These are phyloP conservation scores for Trichomonascaceae sp. DNA, from an alignment of 1,139 yeast genomes.

Conservation along the genomic window DNA sequence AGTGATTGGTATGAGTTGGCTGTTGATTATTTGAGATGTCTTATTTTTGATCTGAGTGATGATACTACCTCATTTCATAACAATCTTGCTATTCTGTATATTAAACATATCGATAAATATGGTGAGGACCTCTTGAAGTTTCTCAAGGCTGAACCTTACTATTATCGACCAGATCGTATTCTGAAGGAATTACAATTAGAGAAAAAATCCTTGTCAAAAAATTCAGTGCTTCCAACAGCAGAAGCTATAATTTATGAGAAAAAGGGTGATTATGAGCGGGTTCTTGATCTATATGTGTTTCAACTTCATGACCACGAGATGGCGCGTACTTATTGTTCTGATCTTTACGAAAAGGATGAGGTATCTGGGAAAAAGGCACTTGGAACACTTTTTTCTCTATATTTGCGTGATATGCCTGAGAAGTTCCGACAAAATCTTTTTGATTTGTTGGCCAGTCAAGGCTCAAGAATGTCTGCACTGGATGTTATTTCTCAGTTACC, in stretches of 20 bases:
- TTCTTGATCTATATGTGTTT: conserved; percentile 56
- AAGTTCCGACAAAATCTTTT: conserved; percentile 37
- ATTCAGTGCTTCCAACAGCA: conserved; percentile 25
- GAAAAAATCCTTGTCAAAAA: not conserved
- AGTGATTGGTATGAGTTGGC: conserved; percentile 35
- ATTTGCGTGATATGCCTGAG: conserved; percentile 31
- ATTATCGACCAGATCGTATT: conserved; percentile 34
- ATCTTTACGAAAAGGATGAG: conserved; percentile 41
- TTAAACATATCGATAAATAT: conserved; percentile 32
- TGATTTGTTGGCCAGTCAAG: conserved; percentile 43
- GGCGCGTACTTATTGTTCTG: conserved; percentile 55
- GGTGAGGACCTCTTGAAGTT: conserved; percentile 27
- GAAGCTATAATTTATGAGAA: conserved; percentile 55
- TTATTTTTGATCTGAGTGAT: conserved; percentile 42
- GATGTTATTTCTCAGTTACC: conserved; percentile 51
- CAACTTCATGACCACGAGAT: conserved; percentile 51
- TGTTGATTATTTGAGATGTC: conserved; percentile 56
- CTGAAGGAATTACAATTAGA: conserved; percentile 26
- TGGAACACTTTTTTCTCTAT: conserved; percentile 32
- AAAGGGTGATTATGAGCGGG: conserved; percentile 57
- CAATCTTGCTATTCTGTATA: conserved; percentile 51
- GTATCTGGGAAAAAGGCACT: conserved; percentile 36
- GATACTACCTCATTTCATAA: conserved; percentile 45
- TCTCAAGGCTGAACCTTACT: conserved; percentile 17
- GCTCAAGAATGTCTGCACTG: conserved; percentile 48